These are phyloP conservation scores for Cyclotella distinguenda DNA, from an alignment of 108 stramenopile genomes.

Conservation along the genomic window DNA sequence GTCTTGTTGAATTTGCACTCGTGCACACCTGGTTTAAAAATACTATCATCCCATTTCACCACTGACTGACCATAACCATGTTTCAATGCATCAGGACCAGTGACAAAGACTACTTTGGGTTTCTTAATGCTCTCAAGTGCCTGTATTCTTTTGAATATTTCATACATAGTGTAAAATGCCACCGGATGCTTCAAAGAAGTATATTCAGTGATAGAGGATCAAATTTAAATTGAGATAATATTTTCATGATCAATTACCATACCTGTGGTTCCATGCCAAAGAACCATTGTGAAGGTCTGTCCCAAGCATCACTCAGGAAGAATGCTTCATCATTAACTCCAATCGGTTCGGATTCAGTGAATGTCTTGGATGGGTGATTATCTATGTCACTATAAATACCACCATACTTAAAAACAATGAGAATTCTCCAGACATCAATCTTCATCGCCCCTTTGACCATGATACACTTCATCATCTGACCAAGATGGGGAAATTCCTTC, in stretches of 20 bases:
- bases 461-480: constrained; percentile 29
- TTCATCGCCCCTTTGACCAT: constrained; percentile 39
- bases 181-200: constrained; percentile 19
- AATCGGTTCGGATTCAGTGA: constrained; percentile 15
- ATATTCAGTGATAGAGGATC: not conserved
- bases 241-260: not conserved
- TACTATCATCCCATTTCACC: constrained; percentile 2
- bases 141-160: constrained; percentile 36
- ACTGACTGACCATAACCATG: constrained; percentile 15
- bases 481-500: constrained; percentile 49
- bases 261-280: constrained; percentile 34
- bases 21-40: constrained; percentile 13
- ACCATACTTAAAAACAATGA: constrained; percentile 35
- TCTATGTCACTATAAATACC: constrained; percentile 44
- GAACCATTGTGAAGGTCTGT: constrained; percentile 51
- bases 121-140: constrained; percentile 21
- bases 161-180: constrained; percentile 32
- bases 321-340: constrained; percentile 18
- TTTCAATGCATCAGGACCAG: constrained; percentile 49
- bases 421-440: constrained; percentile 47
- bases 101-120: constrained; percentile 37
- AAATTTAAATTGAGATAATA: not conserved
- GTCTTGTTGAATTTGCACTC: constrained; percentile 8
- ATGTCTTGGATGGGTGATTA: constrained; percentile 5
- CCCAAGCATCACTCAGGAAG: constrained; percentile 28